Percentiles rank a stretch among this genome's conserved stretches.
These are phyloP conservation scores for Salix brachista DNA, from an alignment of 345 rosid genomes.

Conservation along the genomic window DNA sequence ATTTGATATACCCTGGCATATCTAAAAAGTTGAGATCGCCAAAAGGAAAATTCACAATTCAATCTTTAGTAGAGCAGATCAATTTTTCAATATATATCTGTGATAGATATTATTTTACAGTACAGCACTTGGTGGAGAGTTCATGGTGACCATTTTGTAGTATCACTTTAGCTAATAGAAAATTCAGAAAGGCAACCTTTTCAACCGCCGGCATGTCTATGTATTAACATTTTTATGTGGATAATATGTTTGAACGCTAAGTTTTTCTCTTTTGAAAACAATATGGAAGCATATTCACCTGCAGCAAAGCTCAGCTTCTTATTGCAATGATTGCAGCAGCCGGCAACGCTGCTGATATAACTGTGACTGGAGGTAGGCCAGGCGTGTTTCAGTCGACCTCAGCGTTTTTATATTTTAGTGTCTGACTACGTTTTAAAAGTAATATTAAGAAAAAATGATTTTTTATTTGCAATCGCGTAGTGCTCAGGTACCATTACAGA, in stretches of 20 bases:
- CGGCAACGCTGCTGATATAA: neutral
- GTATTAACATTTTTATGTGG: neutral
- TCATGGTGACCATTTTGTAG: neutral
- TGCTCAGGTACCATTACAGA: neutral
- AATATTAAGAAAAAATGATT: no score
- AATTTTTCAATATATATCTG: neutral
- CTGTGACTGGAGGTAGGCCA: neutral
- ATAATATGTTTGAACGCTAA: neutral
- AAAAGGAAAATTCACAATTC: neutral
- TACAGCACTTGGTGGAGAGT: neutral
- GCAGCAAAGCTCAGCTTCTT: neutral
- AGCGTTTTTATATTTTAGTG: no score
- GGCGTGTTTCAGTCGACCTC: neutral
- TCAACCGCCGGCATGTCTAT: neutral
- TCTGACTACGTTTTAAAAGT: no score
- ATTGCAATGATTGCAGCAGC: neutral
- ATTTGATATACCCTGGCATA: neutral
- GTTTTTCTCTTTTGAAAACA: neutral
- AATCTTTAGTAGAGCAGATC: neutral
- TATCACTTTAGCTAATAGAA: neutral
- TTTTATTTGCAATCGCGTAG: neutral
- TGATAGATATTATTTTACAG: neutral
- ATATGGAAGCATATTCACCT: neutral
- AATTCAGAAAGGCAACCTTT: neutral
- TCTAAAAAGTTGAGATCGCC: neutral